Evolutionary conservation across 2,329 filamentous ascomycete species (phyloP), one percentile per base, ranked within the genome.

Genomic region (Penicillium sp.): DNA sequence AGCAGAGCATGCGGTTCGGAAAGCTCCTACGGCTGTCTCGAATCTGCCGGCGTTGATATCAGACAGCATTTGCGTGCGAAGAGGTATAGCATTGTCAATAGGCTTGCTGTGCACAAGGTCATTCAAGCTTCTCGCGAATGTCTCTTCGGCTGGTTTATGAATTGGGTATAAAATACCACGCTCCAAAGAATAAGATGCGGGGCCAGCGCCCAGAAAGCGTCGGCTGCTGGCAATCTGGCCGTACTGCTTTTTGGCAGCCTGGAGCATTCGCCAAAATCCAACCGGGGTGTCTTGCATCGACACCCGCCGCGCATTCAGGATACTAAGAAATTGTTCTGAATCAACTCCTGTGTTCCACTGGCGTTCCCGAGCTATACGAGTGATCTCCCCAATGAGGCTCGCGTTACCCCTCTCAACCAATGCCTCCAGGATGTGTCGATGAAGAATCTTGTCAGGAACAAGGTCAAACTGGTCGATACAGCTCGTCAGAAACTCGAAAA

Each of bases 211-310:
- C 36, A 76, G 60, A 21, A 77, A 64, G 29, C 68, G 71, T 29
- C 67, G 67, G 6, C 72, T 73, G 33, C 64, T 59, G 37, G 72
- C 60, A 23, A 67, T 60, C 43, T 69, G 63, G 9, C 67, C 64
- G 45, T 70, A 64, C 42, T 71, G 67, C 14, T 66, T 57, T 42
- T 71, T 69, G 9, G 73, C 71, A 8, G 72, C 69, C 45, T 73
- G 71, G 19, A 75, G 63, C 71, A 76, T 72, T 39, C 72, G 67
- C 73, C 74, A 76, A 45, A 75, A 65, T 5, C 75, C 72, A 14
- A 70, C 66, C 1, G 72, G 71, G 6, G 66, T 64, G 14, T 67
- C 61, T 54, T 73, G 68, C 50, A 71, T 67, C 42, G 70, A 63
- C n/a, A 69, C 56, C 11, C 67, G 71, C 18, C 71, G 70, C n/a